Evolutionary conservation across 306 rosid species (phyloP), one percentile per base, ranked within the genome.

Genomic region (Abrus precatorius): DNA sequence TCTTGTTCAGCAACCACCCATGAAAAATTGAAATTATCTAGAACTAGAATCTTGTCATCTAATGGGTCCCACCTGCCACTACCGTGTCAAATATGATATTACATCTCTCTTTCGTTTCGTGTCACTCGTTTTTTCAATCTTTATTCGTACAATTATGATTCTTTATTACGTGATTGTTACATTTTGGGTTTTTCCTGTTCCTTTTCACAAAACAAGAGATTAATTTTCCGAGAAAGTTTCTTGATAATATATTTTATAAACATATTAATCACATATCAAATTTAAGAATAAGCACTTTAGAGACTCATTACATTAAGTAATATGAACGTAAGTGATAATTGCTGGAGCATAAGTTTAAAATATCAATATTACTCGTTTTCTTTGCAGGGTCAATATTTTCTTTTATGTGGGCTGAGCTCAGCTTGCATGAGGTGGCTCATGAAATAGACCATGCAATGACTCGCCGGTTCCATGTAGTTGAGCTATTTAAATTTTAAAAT

Each of bases 41-140:
- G 85, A 82, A 75, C 68, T 50, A 76, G 85, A 82, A 75, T 34
- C 36, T 40, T 60, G 59, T 48, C 50, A 2, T n/a, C 33, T 30
- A 4, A 33, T 10, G 2, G 11, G 65, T 71, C 70, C 78, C 77
- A 63, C 69, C 20, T 3, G 61, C 60, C 80, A 34, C 49, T 5
- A 49, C 0, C 62, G 2, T 28, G 27, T 2, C 40, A 2, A 34
- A 20, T 29, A 11, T 13, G 10, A 5, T 50, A 38, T n/a, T 66
- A 6, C 14, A 9, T 30, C 52, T 62, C 3, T 34, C 50, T 33
- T 75, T 7, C 40, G 7, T 76, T 49, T 12, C 1, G 40, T 3
- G 29, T 47, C 72, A 75, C 50, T 47, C 71, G 1, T 61, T 75
- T 75, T 33, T 41, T 38, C 32, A 7, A 40, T 64, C 49, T 64